These are phyloP conservation scores for Vaccinium corymbosum DNA, from an alignment of 148 eudicot genomes.

Conservation along the genomic window DNA sequence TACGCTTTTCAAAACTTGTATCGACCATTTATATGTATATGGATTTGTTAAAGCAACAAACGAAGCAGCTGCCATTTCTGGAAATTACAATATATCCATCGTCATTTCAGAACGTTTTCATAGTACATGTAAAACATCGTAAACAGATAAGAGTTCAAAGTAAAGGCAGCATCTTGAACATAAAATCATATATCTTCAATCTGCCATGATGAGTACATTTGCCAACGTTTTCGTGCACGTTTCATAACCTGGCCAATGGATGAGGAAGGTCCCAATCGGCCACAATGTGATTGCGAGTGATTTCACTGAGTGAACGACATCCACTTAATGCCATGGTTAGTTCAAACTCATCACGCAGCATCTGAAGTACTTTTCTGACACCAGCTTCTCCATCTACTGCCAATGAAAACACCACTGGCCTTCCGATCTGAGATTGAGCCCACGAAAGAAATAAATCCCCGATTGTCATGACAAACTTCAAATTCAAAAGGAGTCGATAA, in stretches of 20 bases:
- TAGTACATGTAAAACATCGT: neutral
- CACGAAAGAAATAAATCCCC: neutral
- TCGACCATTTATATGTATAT: neutral
- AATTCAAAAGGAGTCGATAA: neutral
- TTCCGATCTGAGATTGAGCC: slow-evolving; percentile 56
- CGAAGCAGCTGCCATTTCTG: neutral
- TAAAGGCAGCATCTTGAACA: slow-evolving; percentile 21
- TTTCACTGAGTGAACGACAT: slow-evolving; percentile 71
- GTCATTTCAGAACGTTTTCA: neutral
- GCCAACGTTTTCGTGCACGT: neutral
- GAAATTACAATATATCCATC: neutral
- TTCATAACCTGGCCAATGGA: slow-evolving; percentile 47
- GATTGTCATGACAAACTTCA: no score
- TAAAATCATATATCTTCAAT: neutral
- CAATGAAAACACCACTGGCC: slow-evolving; percentile 83
- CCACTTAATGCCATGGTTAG: slow-evolving; percentile 94
- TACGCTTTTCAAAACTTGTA: no score
- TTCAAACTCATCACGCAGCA: slow-evolving; percentile 90
- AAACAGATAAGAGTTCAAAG: slow-evolving; percentile 16
- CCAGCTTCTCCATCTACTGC: slow-evolving; percentile 98
- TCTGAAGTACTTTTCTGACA: slow-evolving; percentile 74
- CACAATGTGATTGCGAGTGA: slow-evolving; percentile 68
- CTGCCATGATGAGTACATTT: slow-evolving; percentile 1
- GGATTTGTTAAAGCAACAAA: neutral
- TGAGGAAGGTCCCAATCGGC: slow-evolving; percentile 82